Conservation (phyloP, 2,329 filamentous ascomycete genomes). For the Fusarium goolgardi region DNA sequence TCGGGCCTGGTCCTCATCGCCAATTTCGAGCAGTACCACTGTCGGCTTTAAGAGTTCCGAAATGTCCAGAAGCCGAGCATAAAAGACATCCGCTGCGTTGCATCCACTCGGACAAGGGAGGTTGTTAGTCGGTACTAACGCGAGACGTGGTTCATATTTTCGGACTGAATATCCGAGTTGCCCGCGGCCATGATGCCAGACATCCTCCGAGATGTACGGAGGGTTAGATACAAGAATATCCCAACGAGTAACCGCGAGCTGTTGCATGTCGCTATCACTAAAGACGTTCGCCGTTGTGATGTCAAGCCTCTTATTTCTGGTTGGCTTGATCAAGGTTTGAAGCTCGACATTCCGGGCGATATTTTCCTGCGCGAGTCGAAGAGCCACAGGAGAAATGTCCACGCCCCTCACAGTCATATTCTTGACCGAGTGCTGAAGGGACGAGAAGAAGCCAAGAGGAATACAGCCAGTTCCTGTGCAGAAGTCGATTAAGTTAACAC, state of each 20-base stretch:
- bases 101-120: slow-evolving; percentile 50
- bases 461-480: slow-evolving; percentile 96
- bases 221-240: slow-evolving; percentile 89
- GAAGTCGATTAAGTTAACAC: slow-evolving; percentile 79
- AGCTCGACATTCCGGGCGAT: slow-evolving; percentile 60
- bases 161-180: slow-evolving; percentile 78
- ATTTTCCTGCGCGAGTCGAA: slow-evolving; percentile 75
- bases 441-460: slow-evolving; percentile 76
- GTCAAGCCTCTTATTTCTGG: slow-evolving; percentile 48
- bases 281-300: slow-evolving; percentile 66
- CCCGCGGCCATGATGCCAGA: slow-evolving; percentile 54
- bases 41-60: slow-evolving; percentile 62
- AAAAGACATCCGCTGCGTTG: slow-evolving; percentile 69
- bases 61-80: slow-evolving; percentile 70
- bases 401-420: slow-evolving; percentile 71
- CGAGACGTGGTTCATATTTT: slow-evolving; percentile 81
- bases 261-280: slow-evolving; percentile 52
- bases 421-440: slow-evolving; percentile 60
- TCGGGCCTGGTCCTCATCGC: slow-evolving; percentile 73
- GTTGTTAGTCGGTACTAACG: slow-evolving; percentile 70
- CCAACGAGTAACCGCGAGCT: slow-evolving; percentile 47
- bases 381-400: slow-evolving; percentile 75
- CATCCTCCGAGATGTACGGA: slow-evolving; percentile 80
- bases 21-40: slow-evolving; percentile 76
- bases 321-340: slow-evolving; percentile 40